Evolutionary conservation across 2,329 filamentous ascomycete genomes (phyloP).

Genomic region (Venturia asperata): DNA sequence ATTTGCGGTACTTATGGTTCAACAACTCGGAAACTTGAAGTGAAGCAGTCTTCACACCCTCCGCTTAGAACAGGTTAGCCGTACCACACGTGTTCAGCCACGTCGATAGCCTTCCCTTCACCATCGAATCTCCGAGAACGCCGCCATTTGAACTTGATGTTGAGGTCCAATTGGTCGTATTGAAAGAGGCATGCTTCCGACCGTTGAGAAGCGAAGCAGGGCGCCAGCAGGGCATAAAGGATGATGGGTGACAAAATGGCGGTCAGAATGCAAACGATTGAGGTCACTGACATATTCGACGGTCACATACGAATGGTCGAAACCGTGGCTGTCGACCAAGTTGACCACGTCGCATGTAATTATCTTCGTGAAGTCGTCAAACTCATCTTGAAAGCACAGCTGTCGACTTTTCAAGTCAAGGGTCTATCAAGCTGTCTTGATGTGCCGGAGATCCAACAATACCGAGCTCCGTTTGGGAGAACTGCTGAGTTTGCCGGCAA

Average conservation of each 20-base stretch:
- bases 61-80: neutral
- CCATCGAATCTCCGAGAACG: neutral
- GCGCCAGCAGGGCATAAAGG: neutral
- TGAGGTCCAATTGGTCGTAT: neutral
- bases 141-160: neutral
- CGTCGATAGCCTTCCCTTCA: neutral
- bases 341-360: neutral
- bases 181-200: neutral
- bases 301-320: neutral
- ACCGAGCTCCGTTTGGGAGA: no score
- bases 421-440: no score
- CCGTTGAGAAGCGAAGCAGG: neutral
- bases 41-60: neutral
- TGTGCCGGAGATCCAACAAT: no score
- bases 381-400: no score
- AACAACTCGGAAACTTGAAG: neutral
- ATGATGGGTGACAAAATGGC: neutral
- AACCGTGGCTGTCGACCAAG: neutral
- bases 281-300: no score
- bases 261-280: neutral
- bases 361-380: neutral
- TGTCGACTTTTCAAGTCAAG: no score
- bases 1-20: neutral
- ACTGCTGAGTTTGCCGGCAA: no score
- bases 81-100: neutral